Percentiles rank a stretch among this genome's conserved stretches.
Evolutionary conservation across 345 rosid species (phyloP).

Genomic region (Populus simonii): DNA sequence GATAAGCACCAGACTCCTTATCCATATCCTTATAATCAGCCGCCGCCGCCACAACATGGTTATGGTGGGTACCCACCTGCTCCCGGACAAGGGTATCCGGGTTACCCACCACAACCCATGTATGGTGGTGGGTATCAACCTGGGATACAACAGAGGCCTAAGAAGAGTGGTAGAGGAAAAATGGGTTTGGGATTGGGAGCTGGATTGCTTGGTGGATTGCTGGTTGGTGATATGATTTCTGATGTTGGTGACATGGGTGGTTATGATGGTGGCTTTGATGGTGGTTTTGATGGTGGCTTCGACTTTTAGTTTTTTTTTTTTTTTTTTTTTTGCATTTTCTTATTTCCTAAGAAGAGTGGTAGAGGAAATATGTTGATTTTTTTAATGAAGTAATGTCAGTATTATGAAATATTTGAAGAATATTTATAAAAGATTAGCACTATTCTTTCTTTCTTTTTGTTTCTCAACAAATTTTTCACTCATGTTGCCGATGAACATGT

Average conservation of each 20-base stretch:
- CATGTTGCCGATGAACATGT: too few relatives aligned
- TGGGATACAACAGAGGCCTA: constrained; percentile 23
- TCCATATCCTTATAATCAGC: constrained; percentile 29
- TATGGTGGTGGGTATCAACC: constrained; percentile 24
- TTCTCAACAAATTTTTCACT: too few relatives aligned
- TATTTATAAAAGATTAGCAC: too few relatives aligned
- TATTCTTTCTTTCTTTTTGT: too few relatives aligned
- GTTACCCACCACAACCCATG: constrained; percentile 11
- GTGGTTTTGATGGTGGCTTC: constrained; percentile 20
- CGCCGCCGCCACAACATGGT: constrained; percentile 10
- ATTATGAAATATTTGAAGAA: too few relatives aligned
- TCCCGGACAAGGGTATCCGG: constrained; percentile 28
- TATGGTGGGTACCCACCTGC: constrained; percentile 20
- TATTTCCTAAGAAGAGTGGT: background rate
- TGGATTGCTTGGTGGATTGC: constrained; percentile 34
- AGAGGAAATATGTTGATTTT: too few relatives aligned
- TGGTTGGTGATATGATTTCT: constrained; percentile 31
- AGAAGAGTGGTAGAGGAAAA: constrained; percentile 7
- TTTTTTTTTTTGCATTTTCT: background rate
- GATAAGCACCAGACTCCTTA: constrained; percentile 6
- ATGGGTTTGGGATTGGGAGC: constrained; percentile 36
- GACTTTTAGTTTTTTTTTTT: constrained; percentile 8
- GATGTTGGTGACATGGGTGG: constrained; percentile 18
- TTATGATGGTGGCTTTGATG: constrained; percentile 19
- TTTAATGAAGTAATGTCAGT: too few relatives aligned